Conservation (phyloP, 441 rosid species). For the Aleurites moluccanus region DNA sequence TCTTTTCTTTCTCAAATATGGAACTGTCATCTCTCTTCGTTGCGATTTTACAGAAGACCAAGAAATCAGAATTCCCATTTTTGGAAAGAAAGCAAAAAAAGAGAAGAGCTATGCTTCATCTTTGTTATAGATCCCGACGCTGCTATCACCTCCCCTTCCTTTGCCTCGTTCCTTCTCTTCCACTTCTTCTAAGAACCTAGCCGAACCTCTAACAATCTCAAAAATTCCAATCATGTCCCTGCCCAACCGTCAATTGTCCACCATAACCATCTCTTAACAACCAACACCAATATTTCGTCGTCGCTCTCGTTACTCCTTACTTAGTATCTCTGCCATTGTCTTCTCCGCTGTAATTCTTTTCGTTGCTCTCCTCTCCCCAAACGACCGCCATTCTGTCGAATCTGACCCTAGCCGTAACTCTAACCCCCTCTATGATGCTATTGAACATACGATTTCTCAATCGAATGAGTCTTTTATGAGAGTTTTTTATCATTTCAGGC, state of each 20-base stretch:
- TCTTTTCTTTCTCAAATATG: constrained; percentile 24
- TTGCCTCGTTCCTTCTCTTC: constrained; percentile 24
- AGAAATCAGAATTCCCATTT: not conserved
- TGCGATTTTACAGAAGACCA: not conserved
- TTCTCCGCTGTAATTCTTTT: constrained; percentile 53
- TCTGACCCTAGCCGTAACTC: constrained; percentile 20
- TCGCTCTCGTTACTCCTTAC: constrained; percentile 6
- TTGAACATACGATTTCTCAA: constrained; percentile 49
- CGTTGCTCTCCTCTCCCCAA: constrained; percentile 30
- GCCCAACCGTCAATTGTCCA: constrained; percentile 26
- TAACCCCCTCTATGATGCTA: constrained; percentile 38
- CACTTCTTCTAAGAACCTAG: constrained; percentile 30
- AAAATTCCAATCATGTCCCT: constrained; percentile 29
- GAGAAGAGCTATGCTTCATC: constrained; percentile 46
- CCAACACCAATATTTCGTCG: constrained; percentile 15
- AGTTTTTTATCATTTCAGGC: constrained; percentile 54
- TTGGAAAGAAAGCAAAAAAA: too few relatives aligned
- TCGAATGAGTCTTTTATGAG: constrained; percentile 64
- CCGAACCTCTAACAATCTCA: constrained; percentile 33
- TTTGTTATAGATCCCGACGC: constrained; percentile 45
- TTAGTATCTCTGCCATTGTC: constrained; percentile 58
- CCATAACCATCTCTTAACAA: constrained; percentile 26
- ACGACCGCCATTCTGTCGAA: constrained; percentile 7
- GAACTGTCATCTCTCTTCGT: constrained; percentile 14
- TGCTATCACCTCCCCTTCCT: constrained; percentile 25